These are phyloP conservation scores for Penicillium sp. DNA, from an alignment of 2,329 filamentous ascomycete species.

Conservation along the genomic window DNA sequence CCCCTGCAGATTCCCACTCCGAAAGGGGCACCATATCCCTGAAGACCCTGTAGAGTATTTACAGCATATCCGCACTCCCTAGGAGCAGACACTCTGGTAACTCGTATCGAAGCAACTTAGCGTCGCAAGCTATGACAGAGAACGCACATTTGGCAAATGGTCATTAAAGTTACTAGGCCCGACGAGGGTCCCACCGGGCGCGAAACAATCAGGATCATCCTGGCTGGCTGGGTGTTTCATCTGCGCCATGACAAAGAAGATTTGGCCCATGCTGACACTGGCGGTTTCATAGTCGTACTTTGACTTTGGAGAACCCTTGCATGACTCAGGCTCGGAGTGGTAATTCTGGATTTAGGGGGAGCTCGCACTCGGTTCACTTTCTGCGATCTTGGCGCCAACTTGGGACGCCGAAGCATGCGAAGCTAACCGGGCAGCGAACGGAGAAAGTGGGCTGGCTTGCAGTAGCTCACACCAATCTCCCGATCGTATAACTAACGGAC, in stretches of 20 bases:
- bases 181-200: not conserved
- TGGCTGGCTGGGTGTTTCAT: slow-evolving; percentile 11
- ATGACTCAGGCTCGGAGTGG: not conserved
- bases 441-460: not conserved
- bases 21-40: not conserved
- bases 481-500: not conserved
- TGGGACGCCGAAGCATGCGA: not conserved
- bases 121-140: not conserved
- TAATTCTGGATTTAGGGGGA: not conserved
- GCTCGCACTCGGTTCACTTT: not conserved
- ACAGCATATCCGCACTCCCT: too few relatives aligned
- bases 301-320: not conserved
- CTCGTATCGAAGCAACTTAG: not conserved
- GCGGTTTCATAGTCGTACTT: slow-evolving; percentile 7
- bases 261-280: slow-evolving; percentile 9
- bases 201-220: slow-evolving; percentile 7
- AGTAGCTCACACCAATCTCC: not conserved
- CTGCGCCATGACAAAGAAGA: slow-evolving; percentile 11
- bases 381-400: not conserved
- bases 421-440: not conserved
- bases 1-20: not conserved
- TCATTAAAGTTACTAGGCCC: slow-evolving; percentile 9
- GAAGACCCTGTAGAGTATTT: not conserved
- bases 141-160: slow-evolving; percentile 1
- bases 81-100: not conserved